Conservation (phyloP, 78 protist species). For the Pelomyxa schiedti region DNA sequence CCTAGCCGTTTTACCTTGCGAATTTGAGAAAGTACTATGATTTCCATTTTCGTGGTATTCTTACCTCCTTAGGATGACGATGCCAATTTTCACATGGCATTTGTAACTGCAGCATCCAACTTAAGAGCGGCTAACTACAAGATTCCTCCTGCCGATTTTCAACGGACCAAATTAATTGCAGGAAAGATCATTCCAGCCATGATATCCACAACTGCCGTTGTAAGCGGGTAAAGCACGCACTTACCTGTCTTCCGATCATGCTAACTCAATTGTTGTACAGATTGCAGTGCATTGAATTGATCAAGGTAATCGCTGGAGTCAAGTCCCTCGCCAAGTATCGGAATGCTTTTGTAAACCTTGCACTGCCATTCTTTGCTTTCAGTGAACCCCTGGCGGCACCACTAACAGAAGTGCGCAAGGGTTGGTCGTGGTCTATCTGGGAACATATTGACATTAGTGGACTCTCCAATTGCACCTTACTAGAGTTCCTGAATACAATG, state of each 20-base stretch:
- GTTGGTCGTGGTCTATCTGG: slow-evolving; percentile 66
- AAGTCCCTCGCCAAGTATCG: slow-evolving; percentile 66
- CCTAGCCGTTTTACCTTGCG: slow-evolving; percentile 29
- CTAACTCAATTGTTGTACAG: no score
- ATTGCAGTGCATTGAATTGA: slow-evolving; percentile 69
- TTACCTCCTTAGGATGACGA: slow-evolving; percentile 88
- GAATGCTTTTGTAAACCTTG: slow-evolving; percentile 91
- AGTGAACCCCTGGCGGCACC: slow-evolving; percentile 89
- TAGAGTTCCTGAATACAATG: slow-evolving; percentile 40
- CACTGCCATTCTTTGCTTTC: slow-evolving; percentile 82
- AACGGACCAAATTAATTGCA: slow-evolving; percentile 85
- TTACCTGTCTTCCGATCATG: neutral
- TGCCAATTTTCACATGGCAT: slow-evolving; percentile 96
- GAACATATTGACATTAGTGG: slow-evolving; percentile 69
- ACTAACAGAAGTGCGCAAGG: slow-evolving; percentile 44
- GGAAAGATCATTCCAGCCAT: slow-evolving; percentile 99
- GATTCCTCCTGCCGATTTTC: slow-evolving; percentile 67
- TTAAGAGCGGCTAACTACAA: slow-evolving; percentile 93
- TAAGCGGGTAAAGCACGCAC: slow-evolving; percentile 89
- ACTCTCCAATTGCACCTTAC: slow-evolving; percentile 41
- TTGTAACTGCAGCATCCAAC: slow-evolving; percentile 90
- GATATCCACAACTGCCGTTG: slow-evolving; percentile 98
- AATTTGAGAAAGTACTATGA: slow-evolving; percentile 59
- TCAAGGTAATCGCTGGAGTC: slow-evolving; percentile 57
- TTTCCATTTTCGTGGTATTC: neutral